These are phyloP conservation scores for Chrysoporthe austroafricana DNA, from an alignment of 2,329 filamentous ascomycete genomes.

Conservation along the genomic window DNA sequence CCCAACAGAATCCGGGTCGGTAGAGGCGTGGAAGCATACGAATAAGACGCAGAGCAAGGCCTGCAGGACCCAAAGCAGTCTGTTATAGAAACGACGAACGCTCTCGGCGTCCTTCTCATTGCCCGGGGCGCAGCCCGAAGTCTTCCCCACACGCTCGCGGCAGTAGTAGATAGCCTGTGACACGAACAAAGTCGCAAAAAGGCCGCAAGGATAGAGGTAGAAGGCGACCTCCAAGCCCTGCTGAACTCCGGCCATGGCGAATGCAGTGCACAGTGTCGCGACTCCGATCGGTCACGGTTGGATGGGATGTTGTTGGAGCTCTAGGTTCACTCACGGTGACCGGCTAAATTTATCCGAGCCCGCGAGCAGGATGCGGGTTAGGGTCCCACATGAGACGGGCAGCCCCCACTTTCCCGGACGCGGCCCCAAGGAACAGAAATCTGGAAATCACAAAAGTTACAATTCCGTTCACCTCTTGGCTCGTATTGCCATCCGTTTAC, in stretches of 20 bases:
- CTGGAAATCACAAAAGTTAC: too few species aligned
- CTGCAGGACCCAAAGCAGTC: conserved; percentile 43
- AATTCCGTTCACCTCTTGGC: too few species aligned
- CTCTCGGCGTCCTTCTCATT: conserved; percentile 35
- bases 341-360: background rate
- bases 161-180: conserved; percentile 45
- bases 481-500: too few species aligned
- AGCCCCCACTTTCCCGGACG: background rate
- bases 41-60: conserved; percentile 39
- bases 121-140: conserved; percentile 32
- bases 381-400: background rate
- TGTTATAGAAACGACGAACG: conserved; percentile 38
- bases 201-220: conserved; percentile 45
- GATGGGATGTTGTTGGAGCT: background rate
- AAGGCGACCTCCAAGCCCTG: conserved; percentile 44
- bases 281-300: background rate
- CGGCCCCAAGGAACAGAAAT: background rate
- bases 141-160: conserved; percentile 37
- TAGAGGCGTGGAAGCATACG: conserved; percentile 14
- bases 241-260: conserved; percentile 32
- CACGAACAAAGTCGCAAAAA: conserved; percentile 43
- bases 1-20: conserved; percentile 1
- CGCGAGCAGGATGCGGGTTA: background rate
- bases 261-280: background rate
- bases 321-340: background rate